Base-by-base conservation (phyloP, 176 grass and related monocot species). In the Bonia amplexicaulis region DNA sequence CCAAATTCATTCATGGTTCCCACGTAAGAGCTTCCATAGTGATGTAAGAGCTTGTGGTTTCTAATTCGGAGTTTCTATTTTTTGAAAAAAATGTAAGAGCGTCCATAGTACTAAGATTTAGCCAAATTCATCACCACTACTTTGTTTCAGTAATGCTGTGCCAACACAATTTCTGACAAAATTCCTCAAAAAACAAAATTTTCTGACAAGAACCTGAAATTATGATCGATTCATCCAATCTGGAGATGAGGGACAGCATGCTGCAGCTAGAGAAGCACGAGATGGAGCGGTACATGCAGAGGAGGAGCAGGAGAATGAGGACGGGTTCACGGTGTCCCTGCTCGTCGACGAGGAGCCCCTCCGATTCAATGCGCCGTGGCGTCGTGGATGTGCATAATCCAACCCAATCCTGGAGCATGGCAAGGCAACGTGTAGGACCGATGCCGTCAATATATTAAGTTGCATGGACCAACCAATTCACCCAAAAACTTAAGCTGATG, bases 211-310 rank as follows among this genome's bases (percentile, higher is more conserved):
- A 49, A 74, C 9, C 39, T 85, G 61, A 67, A 89, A 53, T 20
- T 26, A 4, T 86, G n/a, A 47, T 72, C 57, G 14, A 57, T 85
- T 37, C 88, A 95, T 91, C 77, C 52, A 93, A 89, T 80, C 51
- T 91, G 77, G 88, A 83, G 84, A 91, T 64, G 88, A 72, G 82
- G 78, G 76, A 86, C 57, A 90, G 60, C 31, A 31, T 31, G 14
- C 45, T 47, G 41, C 42, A 80, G 17, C 25, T 78, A 65, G 72
- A 83, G 87, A 74, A 76, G 45, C 6, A 76, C 29, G 9, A 40
- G 17, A 10, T 10, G 61, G 22, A 16, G 14, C 25, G 69, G 55
- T 23, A 5, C 55, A 23, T 59, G n/a, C 58, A 61, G 58, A 60
- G 58, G 23, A 12, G 59, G 10, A 13, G 23, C n/a, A 13, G n/a